phyloP scores from a whole-genome alignment of 1,284 basidiomycete species.

The Coriolopsis trogii region DNA sequence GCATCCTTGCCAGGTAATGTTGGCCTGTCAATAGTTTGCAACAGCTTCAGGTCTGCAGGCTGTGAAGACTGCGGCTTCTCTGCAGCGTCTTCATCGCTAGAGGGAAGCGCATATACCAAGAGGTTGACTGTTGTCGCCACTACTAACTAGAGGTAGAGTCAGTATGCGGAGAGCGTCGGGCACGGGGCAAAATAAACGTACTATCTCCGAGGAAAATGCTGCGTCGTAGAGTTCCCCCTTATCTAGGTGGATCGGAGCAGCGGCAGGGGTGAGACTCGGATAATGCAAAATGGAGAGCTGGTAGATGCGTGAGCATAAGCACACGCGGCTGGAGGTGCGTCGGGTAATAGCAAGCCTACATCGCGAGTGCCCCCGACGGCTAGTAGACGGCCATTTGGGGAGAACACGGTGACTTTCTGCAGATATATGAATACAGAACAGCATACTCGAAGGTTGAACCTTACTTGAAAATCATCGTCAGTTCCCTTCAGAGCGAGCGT shows the following conservation, averaged over 20 bases:
- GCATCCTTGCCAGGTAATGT: constrained; percentile 46
- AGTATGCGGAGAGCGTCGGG: neutral
- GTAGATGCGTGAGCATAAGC: neutral
- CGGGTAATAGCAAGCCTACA: no score
- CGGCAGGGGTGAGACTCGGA: constrained; percentile 59
- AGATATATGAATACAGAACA: no score
- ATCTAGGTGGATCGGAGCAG: constrained; percentile 48
- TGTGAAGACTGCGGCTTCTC: constrained; percentile 43
- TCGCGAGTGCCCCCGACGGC: constrained; percentile 67
- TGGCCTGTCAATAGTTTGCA: constrained; percentile 59
- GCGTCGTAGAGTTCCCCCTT: constrained; percentile 79
- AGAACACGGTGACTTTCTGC: constrained; percentile 81
- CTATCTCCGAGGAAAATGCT: constrained; percentile 59
- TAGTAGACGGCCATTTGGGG: constrained; percentile 61
- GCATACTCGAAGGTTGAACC: no score
- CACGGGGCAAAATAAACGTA: constrained; percentile 35
- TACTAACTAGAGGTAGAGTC: constrained; percentile 51
- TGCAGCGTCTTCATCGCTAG: constrained; percentile 40
- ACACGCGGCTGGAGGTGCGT: no score
- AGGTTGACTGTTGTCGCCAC: constrained; percentile 66
- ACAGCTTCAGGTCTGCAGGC: constrained; percentile 43
- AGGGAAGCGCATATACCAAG: constrained; percentile 57
- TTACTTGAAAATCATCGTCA: constrained; percentile 82
- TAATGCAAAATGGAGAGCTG: constrained; percentile 73
- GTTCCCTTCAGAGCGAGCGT: constrained; percentile 62